These are phyloP conservation scores for Sinapis alba DNA, from an alignment of 441 rosid genomes.

Conservation along the genomic window DNA sequence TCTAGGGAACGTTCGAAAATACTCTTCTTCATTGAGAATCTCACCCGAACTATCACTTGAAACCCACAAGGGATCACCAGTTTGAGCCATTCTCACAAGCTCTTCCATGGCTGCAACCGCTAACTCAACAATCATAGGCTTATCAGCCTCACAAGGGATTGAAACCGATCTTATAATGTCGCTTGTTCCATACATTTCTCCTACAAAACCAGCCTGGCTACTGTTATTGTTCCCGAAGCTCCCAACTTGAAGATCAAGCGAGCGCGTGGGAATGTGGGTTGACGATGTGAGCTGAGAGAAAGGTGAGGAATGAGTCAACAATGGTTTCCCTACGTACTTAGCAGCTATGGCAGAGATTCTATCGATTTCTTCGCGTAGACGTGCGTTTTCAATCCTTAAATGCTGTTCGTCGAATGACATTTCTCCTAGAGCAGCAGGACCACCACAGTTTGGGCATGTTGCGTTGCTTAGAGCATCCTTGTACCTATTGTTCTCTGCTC, in stretches of 20 bases:
- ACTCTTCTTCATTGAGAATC: conserved; percentile 70
- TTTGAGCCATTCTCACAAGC: conserved; percentile 73
- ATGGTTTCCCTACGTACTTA: conserved; percentile 77
- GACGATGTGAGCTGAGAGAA: conserved; percentile 53
- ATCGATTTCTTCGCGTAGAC: conserved; percentile 85
- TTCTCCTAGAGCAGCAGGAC: conserved; percentile 81
- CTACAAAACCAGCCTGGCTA: conserved; percentile 54
- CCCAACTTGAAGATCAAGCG: conserved; percentile 59
- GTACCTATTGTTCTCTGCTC: conserved; percentile 74
- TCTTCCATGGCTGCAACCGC: conserved; percentile 97
- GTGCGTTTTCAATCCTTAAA: conserved; percentile 78
- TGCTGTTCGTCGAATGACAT: conserved; percentile 95
- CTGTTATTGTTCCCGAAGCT: conserved; percentile 42
- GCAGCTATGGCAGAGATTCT: conserved; percentile 83
- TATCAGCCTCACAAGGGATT: conserved; percentile 70
- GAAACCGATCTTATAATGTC: conserved; percentile 60
- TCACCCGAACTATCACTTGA: conserved; percentile 45
- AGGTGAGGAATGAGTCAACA: conserved; percentile 48
- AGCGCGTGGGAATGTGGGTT: conserved; percentile 44
- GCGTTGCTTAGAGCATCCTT: conserved; percentile 76
- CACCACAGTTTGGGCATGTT: conserved; percentile 86
- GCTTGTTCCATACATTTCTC: conserved; percentile 65
- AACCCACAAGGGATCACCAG: conserved; percentile 80
- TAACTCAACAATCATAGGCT: conserved; percentile 82
- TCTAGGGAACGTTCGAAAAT: conserved; percentile 64